A percentile compares a stretch with the other conserved stretches of the same genome.
These are phyloP conservation scores for Phyllosticta paracitricarpa DNA, from an alignment of 2,329 filamentous ascomycete genomes.

Conservation along the genomic window DNA sequence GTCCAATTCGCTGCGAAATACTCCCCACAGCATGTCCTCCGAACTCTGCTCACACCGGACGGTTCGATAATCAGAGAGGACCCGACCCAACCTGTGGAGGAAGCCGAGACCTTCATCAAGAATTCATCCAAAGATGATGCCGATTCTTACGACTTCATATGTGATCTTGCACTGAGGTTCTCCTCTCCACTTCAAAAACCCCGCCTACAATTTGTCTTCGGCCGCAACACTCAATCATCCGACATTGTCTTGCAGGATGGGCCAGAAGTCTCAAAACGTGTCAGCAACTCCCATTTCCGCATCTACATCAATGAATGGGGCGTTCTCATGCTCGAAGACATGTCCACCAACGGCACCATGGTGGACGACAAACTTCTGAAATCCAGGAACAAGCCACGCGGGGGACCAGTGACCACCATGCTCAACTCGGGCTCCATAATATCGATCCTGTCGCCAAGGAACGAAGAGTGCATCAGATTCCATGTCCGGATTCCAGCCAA, in stretches of 20 bases:
- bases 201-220: slow-evolving; percentile 71
- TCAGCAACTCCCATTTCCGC: slow-evolving; percentile 94
- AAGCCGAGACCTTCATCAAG: slow-evolving; percentile 37
- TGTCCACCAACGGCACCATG: slow-evolving; percentile 90
- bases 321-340: slow-evolving; percentile 83
- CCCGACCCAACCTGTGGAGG: slow-evolving; percentile 24
- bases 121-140: slow-evolving; percentile 13
- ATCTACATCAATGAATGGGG: slow-evolving; percentile 84
- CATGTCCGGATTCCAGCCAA: slow-evolving; percentile 70
- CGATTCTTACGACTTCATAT: slow-evolving; percentile 26
- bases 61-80: slow-evolving; percentile 6
- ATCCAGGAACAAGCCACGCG: slow-evolving; percentile 27
- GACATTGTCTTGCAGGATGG: slow-evolving; percentile 54
- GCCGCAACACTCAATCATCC: slow-evolving; percentile 60
- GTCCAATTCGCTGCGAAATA: slow-evolving; percentile 46
- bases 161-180: slow-evolving; percentile 69
- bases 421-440: slow-evolving; percentile 65
- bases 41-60: slow-evolving; percentile 25
- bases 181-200: slow-evolving; percentile 63
- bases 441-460: slow-evolving; percentile 48
- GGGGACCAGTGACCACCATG: slow-evolving; percentile 45
- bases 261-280: slow-evolving; percentile 53
- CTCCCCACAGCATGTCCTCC: slow-evolving; percentile 52
- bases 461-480: slow-evolving; percentile 61
- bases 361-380: slow-evolving; percentile 65